These are phyloP conservation scores for Lactarius indigo DNA, from an alignment of 768 basidiomycete genomes.

Conservation along the genomic window DNA sequence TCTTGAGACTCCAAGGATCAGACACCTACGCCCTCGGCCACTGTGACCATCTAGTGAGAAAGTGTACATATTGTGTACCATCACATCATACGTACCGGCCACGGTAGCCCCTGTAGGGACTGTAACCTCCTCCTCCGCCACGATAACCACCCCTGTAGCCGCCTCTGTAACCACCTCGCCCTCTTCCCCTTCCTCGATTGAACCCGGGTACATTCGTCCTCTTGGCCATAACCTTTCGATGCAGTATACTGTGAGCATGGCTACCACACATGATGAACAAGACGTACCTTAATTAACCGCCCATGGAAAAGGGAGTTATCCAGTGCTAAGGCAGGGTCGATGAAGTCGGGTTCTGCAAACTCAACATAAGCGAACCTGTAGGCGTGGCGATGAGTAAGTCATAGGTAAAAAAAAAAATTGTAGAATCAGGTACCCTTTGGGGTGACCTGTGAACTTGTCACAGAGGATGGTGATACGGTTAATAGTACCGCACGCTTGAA, in stretches of 20 bases:
- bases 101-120: conserved; percentile 60
- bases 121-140: conserved; percentile 54
- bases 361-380: conserved; percentile 96
- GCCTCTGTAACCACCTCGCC: conserved; percentile 41
- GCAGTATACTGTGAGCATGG: not conserved
- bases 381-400: conserved; percentile 12
- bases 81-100: conserved; percentile 56
- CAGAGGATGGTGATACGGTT: conserved; percentile 99
- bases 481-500: conserved; percentile 96
- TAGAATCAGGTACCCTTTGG: conserved; percentile 74
- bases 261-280: not conserved
- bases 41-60: conserved; percentile 33
- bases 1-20: conserved; percentile 32
- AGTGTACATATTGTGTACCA: not conserved
- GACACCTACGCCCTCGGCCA: conserved; percentile 75
- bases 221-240: conserved; percentile 81
- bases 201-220: conserved; percentile 95
- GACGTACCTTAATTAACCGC: conserved; percentile 80
- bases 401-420: conserved; percentile 6
- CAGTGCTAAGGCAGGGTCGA: conserved; percentile 87
- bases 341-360: conserved; percentile 89
- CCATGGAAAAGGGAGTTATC: conserved; percentile 97
- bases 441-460: conserved; percentile 99
- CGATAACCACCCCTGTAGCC: conserved; percentile 57
- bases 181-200: conserved; percentile 77